A percentile compares a stretch with the other conserved stretches of the same genome.
Conservation (phyloP, 257 asterid species). For the Plectranthus barbatus region DNA sequence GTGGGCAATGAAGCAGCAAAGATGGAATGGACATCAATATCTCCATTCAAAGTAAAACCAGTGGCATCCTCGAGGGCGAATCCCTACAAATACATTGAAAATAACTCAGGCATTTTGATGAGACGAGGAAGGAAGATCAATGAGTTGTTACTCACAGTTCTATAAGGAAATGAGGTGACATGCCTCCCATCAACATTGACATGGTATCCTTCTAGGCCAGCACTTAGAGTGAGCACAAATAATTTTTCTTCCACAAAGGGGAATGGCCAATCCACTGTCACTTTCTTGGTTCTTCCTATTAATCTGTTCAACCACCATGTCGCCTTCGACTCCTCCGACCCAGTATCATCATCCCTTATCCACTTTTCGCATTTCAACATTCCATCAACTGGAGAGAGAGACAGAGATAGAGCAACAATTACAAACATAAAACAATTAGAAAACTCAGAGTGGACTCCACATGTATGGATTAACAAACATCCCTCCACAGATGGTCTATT, state of each 20-base stretch:
- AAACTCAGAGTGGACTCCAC: neutral
- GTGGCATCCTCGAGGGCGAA: conserved; percentile 96
- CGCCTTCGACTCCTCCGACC: conserved; percentile 62
- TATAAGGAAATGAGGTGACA: conserved; percentile 88
- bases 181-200: conserved; percentile 88
- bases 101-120: neutral
- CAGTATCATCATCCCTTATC: conserved; percentile 65
- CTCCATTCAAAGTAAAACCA: conserved; percentile 74
- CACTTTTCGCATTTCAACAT: conserved; percentile 75
- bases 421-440: neutral
- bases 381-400: conserved; percentile 93
- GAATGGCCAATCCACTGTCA: conserved; percentile 77
- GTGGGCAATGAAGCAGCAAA: conserved; percentile 89
- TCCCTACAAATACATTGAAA: conserved; percentile 39
- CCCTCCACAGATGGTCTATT: neutral
- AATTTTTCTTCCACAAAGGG: conserved; percentile 74
- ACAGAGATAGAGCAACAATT: conserved; percentile 26
- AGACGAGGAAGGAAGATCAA: neutral
- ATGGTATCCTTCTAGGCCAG: conserved; percentile 96
- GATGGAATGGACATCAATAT: conserved; percentile 62
- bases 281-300: conserved; percentile 66
- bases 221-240: conserved; percentile 87
- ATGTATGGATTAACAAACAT: neutral
- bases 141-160: conserved; percentile 51
- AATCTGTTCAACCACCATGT: conserved; percentile 86